phyloP scores from a whole-genome alignment of 768 basidiomycete species.

The Erythrobasidium yunnanense region DNA sequence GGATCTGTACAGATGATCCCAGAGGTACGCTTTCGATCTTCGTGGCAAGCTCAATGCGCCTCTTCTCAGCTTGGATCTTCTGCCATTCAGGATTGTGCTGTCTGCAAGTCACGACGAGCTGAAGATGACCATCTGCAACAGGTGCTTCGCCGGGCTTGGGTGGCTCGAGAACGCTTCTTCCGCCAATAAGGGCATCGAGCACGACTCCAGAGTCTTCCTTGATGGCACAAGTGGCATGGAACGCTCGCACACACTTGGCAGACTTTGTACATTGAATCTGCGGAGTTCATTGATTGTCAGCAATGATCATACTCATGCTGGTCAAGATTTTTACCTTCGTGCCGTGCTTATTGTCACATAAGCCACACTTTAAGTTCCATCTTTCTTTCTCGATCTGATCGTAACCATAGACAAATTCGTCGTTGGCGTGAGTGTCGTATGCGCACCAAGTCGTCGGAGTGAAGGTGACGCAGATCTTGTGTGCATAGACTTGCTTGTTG shows the following conservation, averaged over 20 bases:
- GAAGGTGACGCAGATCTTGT: conserved; percentile 65
- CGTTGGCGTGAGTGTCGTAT: conserved; percentile 45
- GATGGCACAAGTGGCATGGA: conserved; percentile 64
- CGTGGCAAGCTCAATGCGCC: conserved; percentile 59
- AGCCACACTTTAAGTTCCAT: conserved; percentile 89
- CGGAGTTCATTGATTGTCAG: conserved; percentile 30
- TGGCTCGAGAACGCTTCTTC: conserved; percentile 45
- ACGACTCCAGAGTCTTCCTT: conserved; percentile 45
- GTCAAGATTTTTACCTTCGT: conserved; percentile 32
- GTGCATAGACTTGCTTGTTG: conserved; percentile 27
- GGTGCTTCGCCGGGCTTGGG: conserved; percentile 61
- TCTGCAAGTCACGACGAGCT: conserved; percentile 61
- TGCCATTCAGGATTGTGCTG: conserved; percentile 83
- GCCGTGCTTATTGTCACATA: conserved; percentile 53
- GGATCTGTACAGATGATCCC: conserved; percentile 70
- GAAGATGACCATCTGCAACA: conserved; percentile 40
- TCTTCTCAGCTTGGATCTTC: conserved; percentile 62
- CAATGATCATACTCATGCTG: neutral
- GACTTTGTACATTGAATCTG: conserved; percentile 56
- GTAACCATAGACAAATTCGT: conserved; percentile 59
- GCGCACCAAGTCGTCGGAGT: conserved; percentile 91
- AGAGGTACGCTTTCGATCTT: conserved; percentile 60
- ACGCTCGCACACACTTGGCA: conserved; percentile 46
- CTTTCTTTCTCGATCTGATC: conserved; percentile 79
- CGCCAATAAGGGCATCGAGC: conserved; percentile 36